These are phyloP conservation scores for Dactylonectria macrodidyma DNA, from an alignment of 2,329 filamentous ascomycete species.

Conservation along the genomic window DNA sequence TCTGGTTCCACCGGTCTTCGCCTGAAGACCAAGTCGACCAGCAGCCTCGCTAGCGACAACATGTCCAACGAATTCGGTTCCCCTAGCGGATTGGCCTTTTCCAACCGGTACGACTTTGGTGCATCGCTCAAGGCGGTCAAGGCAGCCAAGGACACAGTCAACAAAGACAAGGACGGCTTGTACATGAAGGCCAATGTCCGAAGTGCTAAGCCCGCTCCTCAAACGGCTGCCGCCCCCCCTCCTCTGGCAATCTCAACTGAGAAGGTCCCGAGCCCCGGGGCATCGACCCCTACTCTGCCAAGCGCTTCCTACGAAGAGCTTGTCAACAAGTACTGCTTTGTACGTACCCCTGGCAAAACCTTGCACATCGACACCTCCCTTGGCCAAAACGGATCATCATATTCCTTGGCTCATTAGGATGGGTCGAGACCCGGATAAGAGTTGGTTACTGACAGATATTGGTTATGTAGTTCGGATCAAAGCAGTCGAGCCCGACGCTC, in stretches of 20 bases:
- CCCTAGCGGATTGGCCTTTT: slow-evolving; percentile 82
- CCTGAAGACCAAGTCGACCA: slow-evolving; percentile 78
- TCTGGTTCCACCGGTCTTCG: slow-evolving; percentile 71
- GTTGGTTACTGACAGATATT: slow-evolving; percentile 57
- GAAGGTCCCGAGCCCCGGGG: slow-evolving; percentile 57
- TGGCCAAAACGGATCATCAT: slow-evolving; percentile 35
- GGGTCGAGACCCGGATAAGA: slow-evolving; percentile 44
- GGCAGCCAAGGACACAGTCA: slow-evolving; percentile 75
- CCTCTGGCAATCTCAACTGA: slow-evolving; percentile 30
- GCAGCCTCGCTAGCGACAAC: slow-evolving; percentile 75
- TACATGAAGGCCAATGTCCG: slow-evolving; percentile 67
- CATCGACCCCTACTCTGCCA: slow-evolving; percentile 73
- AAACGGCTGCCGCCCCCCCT: slow-evolving; percentile 42
- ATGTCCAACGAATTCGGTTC: slow-evolving; percentile 66
- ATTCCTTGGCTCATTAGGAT: slow-evolving; percentile 33
- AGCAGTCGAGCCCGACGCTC: slow-evolving; percentile 66
- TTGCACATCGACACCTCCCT: slow-evolving; percentile 38
- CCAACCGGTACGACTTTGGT: slow-evolving; percentile 95
- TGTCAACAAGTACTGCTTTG: slow-evolving; percentile 99
- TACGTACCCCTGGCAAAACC: slow-evolving; percentile 76
- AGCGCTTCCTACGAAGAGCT: slow-evolving; percentile 96
- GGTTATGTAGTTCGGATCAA: slow-evolving; percentile 71
- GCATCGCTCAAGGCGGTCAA: slow-evolving; percentile 89
- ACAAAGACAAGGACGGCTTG: slow-evolving; percentile 72
- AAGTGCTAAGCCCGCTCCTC: slow-evolving; percentile 45